Evolutionary conservation across 169 alveolate genomes (phyloP), one percentile per base, ranked within the genome.

Genomic region (Cryptosporidium meleagridis): DNA sequence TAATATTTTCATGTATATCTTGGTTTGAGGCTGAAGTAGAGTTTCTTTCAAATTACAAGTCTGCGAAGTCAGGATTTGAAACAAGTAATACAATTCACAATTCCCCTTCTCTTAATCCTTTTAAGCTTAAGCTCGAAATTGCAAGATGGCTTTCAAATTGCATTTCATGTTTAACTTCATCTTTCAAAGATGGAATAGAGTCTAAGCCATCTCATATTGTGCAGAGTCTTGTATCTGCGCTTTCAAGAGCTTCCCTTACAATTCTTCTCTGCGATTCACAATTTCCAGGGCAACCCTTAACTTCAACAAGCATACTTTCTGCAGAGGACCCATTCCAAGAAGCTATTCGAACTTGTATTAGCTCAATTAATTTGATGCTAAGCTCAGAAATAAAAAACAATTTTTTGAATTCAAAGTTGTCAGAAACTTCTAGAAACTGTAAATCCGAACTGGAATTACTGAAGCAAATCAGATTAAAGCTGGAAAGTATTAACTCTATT

Each of bases 11-110:
- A 2, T 80, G 80, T 39, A 44, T 80, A 3, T 80, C 65, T 6
- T 80, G 89, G 73, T 44, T 80, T 37, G 89, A 80, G n/a, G 3
- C 75, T 12, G 89, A 80, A 23, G 35, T 58, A 18, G 67, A 62
- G 35, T 59, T 62, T 26, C 45, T 80, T 4, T 61, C 58, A 26
- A 55, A 41, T 14, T 62, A 33, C 65, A 65, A 65, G 69, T 7
- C 51, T 31, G 3, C 26, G 21, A 26, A 29, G 18, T 33, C 18
- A n/a, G 72, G 72, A 21, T 10, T 65, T 37, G 72, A 31, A 35
- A 3, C 14, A 8, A 14, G 18, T 21, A 0, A 9, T 8, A 29
- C 23, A 0, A 65, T 65, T 33, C 44, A 37, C 7, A 65, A 65
- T 37, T 65, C 72, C 16, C 51, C 72, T 10, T 4, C 29, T 8